phyloP scores from a whole-genome alignment of 768 basidiomycete species.

The Hericium alpestre region DNA sequence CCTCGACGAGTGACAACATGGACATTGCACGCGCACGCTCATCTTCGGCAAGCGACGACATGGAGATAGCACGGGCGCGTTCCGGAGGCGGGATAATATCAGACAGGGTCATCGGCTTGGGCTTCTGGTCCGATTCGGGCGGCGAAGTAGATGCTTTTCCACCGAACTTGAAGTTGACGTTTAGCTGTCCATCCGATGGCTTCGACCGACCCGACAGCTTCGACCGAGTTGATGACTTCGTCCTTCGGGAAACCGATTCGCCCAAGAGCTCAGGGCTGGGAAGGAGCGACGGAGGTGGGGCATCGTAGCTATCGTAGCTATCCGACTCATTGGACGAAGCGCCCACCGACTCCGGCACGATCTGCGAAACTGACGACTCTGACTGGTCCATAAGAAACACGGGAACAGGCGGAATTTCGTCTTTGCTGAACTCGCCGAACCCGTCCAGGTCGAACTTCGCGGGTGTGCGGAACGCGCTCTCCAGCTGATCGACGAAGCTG shows the following conservation, averaged over 20 bases:
- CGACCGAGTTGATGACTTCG: constrained; percentile 19
- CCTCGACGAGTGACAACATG: constrained; percentile 23
- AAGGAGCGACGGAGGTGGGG: constrained; percentile 1
- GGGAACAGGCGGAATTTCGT: constrained; percentile 44
- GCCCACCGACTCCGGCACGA: neutral
- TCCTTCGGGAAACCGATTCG: neutral
- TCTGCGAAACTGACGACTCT: constrained; percentile 11
- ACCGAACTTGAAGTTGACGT: constrained; percentile 68
- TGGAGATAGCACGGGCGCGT: constrained; percentile 39
- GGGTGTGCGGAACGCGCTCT: constrained; percentile 70
- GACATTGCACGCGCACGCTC: constrained; percentile 21
- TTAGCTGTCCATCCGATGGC: constrained; percentile 56
- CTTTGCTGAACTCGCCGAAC: constrained; percentile 27
- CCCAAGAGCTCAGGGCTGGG: constrained; percentile 11
- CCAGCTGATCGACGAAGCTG: constrained; percentile 75
- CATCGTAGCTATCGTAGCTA: neutral
- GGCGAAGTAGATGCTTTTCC: constrained; percentile 25
- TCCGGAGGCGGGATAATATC: constrained; percentile 66
- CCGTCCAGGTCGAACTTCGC: constrained; percentile 53
- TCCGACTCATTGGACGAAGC: neutral
- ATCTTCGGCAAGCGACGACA: constrained; percentile 26
- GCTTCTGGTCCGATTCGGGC: constrained; percentile 14
- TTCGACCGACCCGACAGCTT: constrained; percentile 23
- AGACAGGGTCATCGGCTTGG: constrained; percentile 46
- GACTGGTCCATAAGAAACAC: constrained; percentile 8